Conservation (phyloP, 768 basidiomycete genomes). For the Strobilomyces dryophilus region DNA sequence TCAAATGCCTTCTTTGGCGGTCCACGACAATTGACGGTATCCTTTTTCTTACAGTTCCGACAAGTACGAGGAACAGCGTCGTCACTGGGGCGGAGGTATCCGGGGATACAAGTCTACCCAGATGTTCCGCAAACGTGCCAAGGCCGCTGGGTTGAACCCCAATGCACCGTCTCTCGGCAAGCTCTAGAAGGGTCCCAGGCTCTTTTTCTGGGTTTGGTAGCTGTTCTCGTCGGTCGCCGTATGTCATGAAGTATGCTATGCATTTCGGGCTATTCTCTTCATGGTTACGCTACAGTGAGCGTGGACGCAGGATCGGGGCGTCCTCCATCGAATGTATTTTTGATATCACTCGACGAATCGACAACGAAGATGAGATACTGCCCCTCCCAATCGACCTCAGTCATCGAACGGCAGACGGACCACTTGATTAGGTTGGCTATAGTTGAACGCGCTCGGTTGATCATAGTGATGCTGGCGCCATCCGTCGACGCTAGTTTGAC, state of each 20-base stretch:
- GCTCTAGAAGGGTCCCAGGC: conserved; percentile 42
- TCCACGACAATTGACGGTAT: conserved; percentile 1
- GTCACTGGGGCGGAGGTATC: conserved; percentile 94
- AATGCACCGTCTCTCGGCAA: conserved; percentile 55
- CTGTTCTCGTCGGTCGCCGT: conserved; percentile 7
- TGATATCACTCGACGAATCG: neutral
- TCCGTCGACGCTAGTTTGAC: no score
- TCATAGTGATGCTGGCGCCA: no score
- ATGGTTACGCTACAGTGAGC: conserved; percentile 4
- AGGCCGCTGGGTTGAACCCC: conserved; percentile 74
- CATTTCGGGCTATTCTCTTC: conserved; percentile 3
- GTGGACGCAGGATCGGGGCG: neutral
- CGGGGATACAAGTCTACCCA: conserved; percentile 93
- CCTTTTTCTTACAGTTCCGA: conserved; percentile 51
- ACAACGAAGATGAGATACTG: no score
- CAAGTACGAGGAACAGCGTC: conserved; percentile 90
- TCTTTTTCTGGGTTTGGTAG: neutral
- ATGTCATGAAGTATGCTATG: conserved; percentile 18
- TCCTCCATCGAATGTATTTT: neutral
- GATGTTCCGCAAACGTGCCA: conserved; percentile 92
- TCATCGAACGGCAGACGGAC: no score
- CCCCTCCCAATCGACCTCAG: no score
- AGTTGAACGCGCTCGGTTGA: no score
- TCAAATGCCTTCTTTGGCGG: conserved; percentile 12
- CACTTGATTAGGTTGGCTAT: no score